Percentiles rank a stretch among this genome's conserved stretches.
phyloP scores from a whole-genome alignment of 192 early-diverging fungal species.

The Podila minutissima region DNA sequence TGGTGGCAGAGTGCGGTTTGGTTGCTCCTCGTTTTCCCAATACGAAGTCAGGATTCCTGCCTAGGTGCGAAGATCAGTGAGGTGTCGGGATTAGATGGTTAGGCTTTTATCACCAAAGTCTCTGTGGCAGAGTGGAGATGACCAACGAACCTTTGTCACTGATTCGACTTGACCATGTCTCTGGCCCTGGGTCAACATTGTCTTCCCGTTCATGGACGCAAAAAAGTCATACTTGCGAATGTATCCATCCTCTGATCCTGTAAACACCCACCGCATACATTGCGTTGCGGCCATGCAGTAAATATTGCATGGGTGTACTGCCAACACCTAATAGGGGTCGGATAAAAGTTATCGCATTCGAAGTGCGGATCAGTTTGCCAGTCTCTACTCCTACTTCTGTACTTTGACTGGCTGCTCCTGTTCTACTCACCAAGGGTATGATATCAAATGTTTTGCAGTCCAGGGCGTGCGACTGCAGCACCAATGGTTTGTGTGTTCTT shows the following conservation, averaged over 20 bases:
- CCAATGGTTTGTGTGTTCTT: slow-evolving; percentile 22
- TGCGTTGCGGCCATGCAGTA: slow-evolving; percentile 72
- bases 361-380: no score
- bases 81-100: no score
- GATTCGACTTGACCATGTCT: slow-evolving; percentile 87
- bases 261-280: slow-evolving; percentile 85
- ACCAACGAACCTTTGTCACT: slow-evolving; percentile 73
- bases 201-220: slow-evolving; percentile 84
- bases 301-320: slow-evolving; percentile 75
- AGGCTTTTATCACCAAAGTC: no score
- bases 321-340: slow-evolving; percentile 56
- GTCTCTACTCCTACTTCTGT: no score
- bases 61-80: slow-evolving; percentile 39
- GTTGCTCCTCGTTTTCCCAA: slow-evolving; percentile 88
- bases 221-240: slow-evolving; percentile 95
- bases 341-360: not conserved
- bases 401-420: no score
- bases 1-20: slow-evolving; percentile 19
- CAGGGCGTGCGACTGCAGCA: slow-evolving; percentile 45
- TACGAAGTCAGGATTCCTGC: slow-evolving; percentile 78
- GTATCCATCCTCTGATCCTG: slow-evolving; percentile 93
- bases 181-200: slow-evolving; percentile 85
- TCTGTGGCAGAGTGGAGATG: not conserved
- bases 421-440: slow-evolving; percentile 48
- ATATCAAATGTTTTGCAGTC: slow-evolving; percentile 58